phyloP scores from a whole-genome alignment of 2,329 filamentous ascomycete genomes.

The Ascomycota sp. region DNA sequence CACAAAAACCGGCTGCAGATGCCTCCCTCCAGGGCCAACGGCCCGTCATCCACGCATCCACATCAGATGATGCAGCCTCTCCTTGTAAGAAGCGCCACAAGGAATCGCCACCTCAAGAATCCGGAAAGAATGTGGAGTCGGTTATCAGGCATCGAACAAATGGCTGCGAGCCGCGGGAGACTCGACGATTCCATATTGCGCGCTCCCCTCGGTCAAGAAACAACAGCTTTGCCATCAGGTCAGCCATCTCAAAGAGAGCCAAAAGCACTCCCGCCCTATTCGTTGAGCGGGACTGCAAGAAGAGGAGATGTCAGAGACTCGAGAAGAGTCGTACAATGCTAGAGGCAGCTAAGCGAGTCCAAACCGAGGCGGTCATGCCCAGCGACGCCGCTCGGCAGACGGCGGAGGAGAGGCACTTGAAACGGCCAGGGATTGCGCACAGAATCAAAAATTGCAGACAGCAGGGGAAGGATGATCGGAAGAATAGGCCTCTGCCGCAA shows the following conservation, averaged over 20 bases:
- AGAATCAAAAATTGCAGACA: slow-evolving; percentile 5
- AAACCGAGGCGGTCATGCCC: not conserved
- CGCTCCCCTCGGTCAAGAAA: slow-evolving; percentile 18
- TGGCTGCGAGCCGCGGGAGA: slow-evolving; percentile 10
- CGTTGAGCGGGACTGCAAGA: slow-evolving; percentile 27
- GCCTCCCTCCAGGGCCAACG: slow-evolving; percentile 5
- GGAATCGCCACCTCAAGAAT: not conserved
- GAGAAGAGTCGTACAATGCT: not conserved
- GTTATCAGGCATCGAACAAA: not conserved
- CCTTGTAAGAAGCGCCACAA: slow-evolving; percentile 3
- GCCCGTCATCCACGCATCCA: slow-evolving; percentile 27
- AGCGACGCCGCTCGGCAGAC: slow-evolving; percentile 1
- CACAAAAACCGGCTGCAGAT: slow-evolving; percentile 6
- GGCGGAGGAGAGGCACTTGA: slow-evolving; percentile 9
- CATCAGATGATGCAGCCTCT: slow-evolving; percentile 12
- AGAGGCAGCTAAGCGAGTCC: not conserved
- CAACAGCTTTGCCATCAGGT: slow-evolving; percentile 4
- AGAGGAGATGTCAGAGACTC: slow-evolving; percentile 3
- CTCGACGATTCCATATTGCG: slow-evolving; percentile 33
- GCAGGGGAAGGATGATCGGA: slow-evolving; percentile 4
- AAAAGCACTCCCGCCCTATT: slow-evolving; percentile 27
- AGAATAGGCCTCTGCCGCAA: slow-evolving; percentile 10
- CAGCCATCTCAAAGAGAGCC: slow-evolving; percentile 18
- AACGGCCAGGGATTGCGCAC: slow-evolving; percentile 12
- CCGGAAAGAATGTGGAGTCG: not conserved